phyloP scores from a whole-genome alignment of 306 rosid species.

The Sesbania bispinosa region DNA sequence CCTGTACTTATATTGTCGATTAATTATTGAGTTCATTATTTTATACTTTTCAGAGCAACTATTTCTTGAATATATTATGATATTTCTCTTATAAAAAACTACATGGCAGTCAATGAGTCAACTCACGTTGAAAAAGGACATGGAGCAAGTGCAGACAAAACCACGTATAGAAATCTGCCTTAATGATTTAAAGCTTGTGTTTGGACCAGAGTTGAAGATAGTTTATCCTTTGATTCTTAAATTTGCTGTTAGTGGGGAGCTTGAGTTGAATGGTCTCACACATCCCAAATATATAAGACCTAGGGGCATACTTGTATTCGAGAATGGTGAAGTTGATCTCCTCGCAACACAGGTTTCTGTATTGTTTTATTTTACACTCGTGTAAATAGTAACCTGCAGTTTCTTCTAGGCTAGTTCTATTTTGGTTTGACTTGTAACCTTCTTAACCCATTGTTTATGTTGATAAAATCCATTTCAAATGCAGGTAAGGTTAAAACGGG shows the following conservation, averaged over 20 bases:
- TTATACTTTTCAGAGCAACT: not conserved
- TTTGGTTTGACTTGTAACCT: slow-evolving; percentile 21
- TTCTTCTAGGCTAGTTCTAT: slow-evolving; percentile 15
- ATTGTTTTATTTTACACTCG: not conserved
- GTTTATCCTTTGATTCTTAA: slow-evolving; percentile 85
- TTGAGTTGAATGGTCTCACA: slow-evolving; percentile 78
- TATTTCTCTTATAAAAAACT: not conserved
- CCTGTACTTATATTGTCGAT: not conserved
- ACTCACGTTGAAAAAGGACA: slow-evolving; percentile 53
- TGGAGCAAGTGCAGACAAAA: slow-evolving; percentile 53
- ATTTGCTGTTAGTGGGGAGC: slow-evolving; percentile 82
- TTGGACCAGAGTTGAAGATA: slow-evolving; percentile 94
- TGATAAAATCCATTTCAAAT: slow-evolving; percentile 30
- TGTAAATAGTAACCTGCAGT: not conserved
- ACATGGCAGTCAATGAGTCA: slow-evolving; percentile 49
- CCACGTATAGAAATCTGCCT: slow-evolving; percentile 63
- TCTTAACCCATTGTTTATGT: slow-evolving; percentile 4
- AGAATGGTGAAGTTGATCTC: slow-evolving; percentile 94
- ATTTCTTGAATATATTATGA: not conserved
- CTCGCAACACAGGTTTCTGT: slow-evolving; percentile 87
- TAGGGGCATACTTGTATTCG: slow-evolving; percentile 73
- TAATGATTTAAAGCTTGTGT: slow-evolving; percentile 75
- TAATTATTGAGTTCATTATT: not conserved
- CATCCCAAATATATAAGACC: slow-evolving; percentile 83
- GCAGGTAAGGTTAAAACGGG: slow-evolving; percentile 85